Conservation (phyloP, 1,284 basidiomycete species). For the Ganoderma sinense region DNA sequence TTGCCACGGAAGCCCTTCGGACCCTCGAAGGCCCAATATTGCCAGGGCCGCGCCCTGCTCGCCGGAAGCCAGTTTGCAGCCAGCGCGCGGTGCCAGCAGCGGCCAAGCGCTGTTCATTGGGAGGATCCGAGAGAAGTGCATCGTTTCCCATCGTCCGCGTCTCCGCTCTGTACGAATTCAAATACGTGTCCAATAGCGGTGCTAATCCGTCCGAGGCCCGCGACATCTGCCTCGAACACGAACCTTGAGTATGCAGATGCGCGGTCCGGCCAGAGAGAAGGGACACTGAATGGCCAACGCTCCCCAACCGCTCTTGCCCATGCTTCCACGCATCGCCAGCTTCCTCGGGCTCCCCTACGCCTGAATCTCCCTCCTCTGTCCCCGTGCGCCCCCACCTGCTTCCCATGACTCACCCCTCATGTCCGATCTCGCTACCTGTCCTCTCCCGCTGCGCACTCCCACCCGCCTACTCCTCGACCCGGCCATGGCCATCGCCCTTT, state of each 20-base stretch:
- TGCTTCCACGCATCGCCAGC: conserved; percentile 28
- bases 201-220: conserved; percentile 25
- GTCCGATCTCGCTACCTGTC: conserved; percentile 22
- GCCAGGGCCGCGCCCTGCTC: not conserved
- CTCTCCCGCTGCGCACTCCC: conserved; percentile 9
- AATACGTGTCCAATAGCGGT: conserved; percentile 22
- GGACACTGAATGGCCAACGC: conserved; percentile 12
- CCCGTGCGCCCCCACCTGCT: conserved; percentile 16
- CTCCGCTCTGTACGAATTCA: conserved; percentile 19
- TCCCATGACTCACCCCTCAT: conserved; percentile 29
- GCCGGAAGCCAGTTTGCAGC: not conserved
- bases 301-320: conserved; percentile 23
- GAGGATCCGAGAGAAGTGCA: conserved; percentile 19
- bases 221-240: conserved; percentile 22
- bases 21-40: conserved; percentile 1
- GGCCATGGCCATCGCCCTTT: conserved; percentile 5
- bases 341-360: conserved; percentile 20
- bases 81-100: conserved; percentile 3
- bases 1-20: conserved; percentile 3
- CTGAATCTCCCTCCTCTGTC: conserved; percentile 24
- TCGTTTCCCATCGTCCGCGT: conserved; percentile 24
- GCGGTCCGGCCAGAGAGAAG: conserved; percentile 21
- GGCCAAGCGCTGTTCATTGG: not conserved
- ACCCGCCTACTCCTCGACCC: conserved; percentile 4
- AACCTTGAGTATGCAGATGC: conserved; percentile 19